Base-by-base conservation (phyloP, 176 grass and related monocot species). In the Secale cereale region DNA sequence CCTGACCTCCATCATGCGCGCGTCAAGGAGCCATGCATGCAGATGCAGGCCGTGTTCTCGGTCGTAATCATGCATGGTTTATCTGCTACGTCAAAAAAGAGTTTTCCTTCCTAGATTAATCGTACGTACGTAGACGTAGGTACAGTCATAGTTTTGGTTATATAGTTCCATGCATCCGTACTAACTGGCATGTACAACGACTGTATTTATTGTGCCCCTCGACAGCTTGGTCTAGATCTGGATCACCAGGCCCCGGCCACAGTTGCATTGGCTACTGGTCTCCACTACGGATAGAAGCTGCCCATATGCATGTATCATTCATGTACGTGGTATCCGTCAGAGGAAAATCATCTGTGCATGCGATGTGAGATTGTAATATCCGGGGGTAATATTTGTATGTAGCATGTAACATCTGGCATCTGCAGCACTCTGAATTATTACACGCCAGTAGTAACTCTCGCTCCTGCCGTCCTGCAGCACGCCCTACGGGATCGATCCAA, bases 211-310 rank as follows among this genome's bases (percentile, higher is more conserved):
- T 65, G 78, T 81, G 65, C 45, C 70, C 43, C 3, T 52, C 26
- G 70, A 63, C 69, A 66, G 32, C 29, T 76, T 69, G 19, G 14
- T 65, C 75, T 54, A 32, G 85, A 87, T 82, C 70, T 40, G 22
- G 33, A 65, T 79, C 65, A 59, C 14, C 62, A 30, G 41, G 3
- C 48, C 19, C 17, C 15, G 20, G 23, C 46, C 65, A 48, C 76
- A 45, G 65, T 79, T 79, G 48, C 75, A 43, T 45, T 30, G 2
- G 33, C 70, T 33, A 62, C 70, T 43, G 37, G n/a, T 72, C 70
- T 43, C 70, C n/a, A 57, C 70, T 12, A 72, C 69, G 37, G n/a
- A 41, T 29, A 15, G 29, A 30, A 65, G 28, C 29, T n/a, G 39
- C 43, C 15, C 48, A 46, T 13, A 50, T 4, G 40, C 11, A 65